A percentile compares a stretch with the other conserved stretches of the same genome.
Conservation (phyloP, 768 basidiomycete genomes). For the Coprinopsis cinerea region DNA sequence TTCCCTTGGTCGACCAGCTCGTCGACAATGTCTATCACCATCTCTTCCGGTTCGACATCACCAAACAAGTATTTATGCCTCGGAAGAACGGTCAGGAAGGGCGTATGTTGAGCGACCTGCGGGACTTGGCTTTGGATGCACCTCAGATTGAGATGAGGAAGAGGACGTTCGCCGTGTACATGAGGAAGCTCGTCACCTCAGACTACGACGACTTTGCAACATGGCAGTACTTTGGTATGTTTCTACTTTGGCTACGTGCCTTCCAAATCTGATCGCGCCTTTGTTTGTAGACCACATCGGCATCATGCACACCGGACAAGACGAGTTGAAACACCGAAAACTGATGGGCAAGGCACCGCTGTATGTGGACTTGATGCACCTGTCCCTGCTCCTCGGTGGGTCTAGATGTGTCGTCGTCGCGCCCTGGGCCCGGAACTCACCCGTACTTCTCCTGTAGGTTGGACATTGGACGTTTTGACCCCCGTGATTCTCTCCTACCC, state of each 20-base stretch:
- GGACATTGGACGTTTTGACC: constrained; percentile 7
- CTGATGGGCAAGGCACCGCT: constrained; percentile 9
- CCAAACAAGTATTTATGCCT: constrained; percentile 8
- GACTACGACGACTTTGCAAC: constrained; percentile 11
- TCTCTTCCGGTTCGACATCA: constrained; percentile 7
- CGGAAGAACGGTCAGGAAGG: constrained; percentile 8
- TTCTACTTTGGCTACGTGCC: neutral
- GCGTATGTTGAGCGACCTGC: constrained; percentile 6
- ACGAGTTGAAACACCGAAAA: constrained; percentile 9
- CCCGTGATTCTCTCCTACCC: constrained; percentile 8
- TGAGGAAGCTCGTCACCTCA: constrained; percentile 8
- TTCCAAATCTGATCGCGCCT: neutral
- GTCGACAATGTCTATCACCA: constrained; percentile 9
- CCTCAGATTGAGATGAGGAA: constrained; percentile 11
- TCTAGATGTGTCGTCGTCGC: neutral
- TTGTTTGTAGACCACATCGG: constrained; percentile 4
- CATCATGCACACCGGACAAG: constrained; percentile 5
- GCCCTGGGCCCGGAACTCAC: neutral
- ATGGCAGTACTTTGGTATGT: constrained; percentile 11
- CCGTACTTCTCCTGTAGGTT: neutral
- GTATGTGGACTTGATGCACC: constrained; percentile 8
- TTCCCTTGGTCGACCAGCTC: constrained; percentile 7
- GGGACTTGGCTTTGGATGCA: constrained; percentile 7
- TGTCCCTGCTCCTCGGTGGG: constrained; percentile 4
- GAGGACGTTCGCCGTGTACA: constrained; percentile 7